Percentiles rank a stretch among this genome's conserved stretches.
Evolutionary conservation across 1,139 yeast species (phyloP).

Genomic region (Hansenula sp.): DNA sequence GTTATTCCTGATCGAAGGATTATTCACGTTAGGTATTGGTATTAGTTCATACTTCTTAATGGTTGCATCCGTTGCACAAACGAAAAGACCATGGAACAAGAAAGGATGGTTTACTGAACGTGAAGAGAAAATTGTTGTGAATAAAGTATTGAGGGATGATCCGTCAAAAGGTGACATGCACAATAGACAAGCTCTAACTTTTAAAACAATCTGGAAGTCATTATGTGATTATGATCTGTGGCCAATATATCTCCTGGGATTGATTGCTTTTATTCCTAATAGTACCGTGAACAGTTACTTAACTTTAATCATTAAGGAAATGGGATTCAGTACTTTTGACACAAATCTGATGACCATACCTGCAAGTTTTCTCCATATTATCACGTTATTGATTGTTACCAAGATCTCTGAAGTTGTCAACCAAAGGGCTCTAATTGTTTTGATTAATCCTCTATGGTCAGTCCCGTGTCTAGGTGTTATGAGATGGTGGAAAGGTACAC

Average conservation of each 20-base stretch:
- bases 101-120: conserved; percentile 64
- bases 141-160: conserved; percentile 61
- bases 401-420: conserved; percentile 39
- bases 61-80: conserved; percentile 58
- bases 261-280: conserved; percentile 40
- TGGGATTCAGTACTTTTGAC: conserved; percentile 54
- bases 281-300: conserved; percentile 44
- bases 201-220: conserved; percentile 34
- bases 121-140: conserved; percentile 60
- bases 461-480: conserved; percentile 39
- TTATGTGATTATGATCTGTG: conserved; percentile 51
- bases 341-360: conserved; percentile 54
- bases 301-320: conserved; percentile 44
- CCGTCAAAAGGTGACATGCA: conserved; percentile 69
- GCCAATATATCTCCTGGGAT: conserved; percentile 54
- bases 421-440: conserved; percentile 32
- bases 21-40: conserved; percentile 53
- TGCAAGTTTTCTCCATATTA: conserved; percentile 33
- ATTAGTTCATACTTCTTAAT: conserved; percentile 47
- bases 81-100: conserved; percentile 45
- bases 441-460: conserved; percentile 36
- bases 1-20: conserved; percentile 64
- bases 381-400: conserved; percentile 36
- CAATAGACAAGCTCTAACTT: conserved; percentile 50
- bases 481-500: conserved; percentile 46